Evolutionary conservation across 768 basidiomycete genomes (phyloP).

Genomic region (Lentinula sp.): DNA sequence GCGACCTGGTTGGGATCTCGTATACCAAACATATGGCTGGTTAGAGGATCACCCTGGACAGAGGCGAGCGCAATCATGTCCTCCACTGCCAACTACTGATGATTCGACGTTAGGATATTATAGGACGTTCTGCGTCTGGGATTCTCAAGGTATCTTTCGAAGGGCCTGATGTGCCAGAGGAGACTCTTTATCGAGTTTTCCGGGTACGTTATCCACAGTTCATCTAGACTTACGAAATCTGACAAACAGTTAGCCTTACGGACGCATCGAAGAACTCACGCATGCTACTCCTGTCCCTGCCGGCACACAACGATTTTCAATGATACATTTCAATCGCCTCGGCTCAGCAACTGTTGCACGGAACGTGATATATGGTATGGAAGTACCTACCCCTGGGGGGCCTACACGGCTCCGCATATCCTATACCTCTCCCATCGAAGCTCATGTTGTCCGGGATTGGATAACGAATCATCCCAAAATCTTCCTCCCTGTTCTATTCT

Average conservation of each 20-base stretch:
- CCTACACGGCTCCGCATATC: constrained; percentile 35
- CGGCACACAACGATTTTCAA: constrained; percentile 61
- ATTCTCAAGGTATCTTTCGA: constrained; percentile 79
- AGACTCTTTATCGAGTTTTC: constrained; percentile 69
- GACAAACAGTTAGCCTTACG: constrained; percentile 57
- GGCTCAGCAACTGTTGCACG: constrained; percentile 76
- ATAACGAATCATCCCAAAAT: constrained; percentile 82
- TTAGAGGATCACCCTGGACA: constrained; percentile 73
- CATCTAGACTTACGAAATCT: not conserved
- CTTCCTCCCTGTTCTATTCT: constrained; percentile 72
- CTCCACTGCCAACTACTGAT: not conserved
- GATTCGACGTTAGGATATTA: not conserved
- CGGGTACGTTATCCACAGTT: constrained; percentile 44
- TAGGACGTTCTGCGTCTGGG: constrained; percentile 73
- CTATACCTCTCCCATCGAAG: constrained; percentile 62
- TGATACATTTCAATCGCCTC: constrained; percentile 53
- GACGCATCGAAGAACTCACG: constrained; percentile 64
- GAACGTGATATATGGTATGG: constrained; percentile 69
- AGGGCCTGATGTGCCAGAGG: constrained; percentile 82
- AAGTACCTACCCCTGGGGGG: constrained; percentile 17
- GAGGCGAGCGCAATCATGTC: constrained; percentile 45
- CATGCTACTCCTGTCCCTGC: constrained; percentile 56
- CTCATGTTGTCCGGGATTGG: constrained; percentile 71
- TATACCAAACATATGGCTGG: constrained; percentile 58
- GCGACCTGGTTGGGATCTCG: constrained; percentile 57